Evolutionary conservation across 371 early-diverging fungal genomes (phyloP).

Genomic region (Mortierella sp.): DNA sequence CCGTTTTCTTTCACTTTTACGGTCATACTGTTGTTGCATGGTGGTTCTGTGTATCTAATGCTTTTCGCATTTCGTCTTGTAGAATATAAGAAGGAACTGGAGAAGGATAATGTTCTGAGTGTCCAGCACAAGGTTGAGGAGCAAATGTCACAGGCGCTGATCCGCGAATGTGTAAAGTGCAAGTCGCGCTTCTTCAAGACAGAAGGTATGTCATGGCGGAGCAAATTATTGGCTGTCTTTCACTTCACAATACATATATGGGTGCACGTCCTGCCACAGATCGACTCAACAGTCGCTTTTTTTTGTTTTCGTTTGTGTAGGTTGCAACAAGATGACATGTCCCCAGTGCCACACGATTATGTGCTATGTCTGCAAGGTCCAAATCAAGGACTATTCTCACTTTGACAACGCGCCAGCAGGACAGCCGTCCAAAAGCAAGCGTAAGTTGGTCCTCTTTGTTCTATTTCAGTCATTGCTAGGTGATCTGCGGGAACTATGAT

Average conservation of each 20-base stretch:
- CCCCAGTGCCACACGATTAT: conserved; percentile 50
- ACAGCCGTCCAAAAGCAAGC: conserved; percentile 1
- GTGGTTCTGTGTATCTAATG: neutral
- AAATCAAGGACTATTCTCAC: conserved; percentile 63
- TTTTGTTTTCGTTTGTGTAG: neutral
- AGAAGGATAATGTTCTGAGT: conserved; percentile 47
- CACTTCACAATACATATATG: neutral
- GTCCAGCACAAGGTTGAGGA: conserved; percentile 65
- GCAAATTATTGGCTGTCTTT: neutral
- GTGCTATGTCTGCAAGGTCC: conserved; percentile 65
- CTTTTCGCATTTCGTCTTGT: neutral
- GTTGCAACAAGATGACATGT: conserved; percentile 69
- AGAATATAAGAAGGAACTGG: conserved; percentile 60
- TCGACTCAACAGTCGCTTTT: neutral
- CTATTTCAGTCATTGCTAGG: no score
- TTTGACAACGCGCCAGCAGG: conserved; percentile 55
- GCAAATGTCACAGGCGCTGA: conserved; percentile 67
- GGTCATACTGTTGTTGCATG: no score
- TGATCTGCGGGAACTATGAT: neutral
- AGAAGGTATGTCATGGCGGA: conserved; percentile 39
- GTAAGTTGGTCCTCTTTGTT: conserved; percentile 22
- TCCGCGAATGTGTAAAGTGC: conserved; percentile 68
- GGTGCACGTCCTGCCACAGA: neutral
- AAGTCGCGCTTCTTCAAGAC: conserved; percentile 53
- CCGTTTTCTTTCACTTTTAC: neutral